Base-by-base conservation (phyloP, 1,284 basidiomycete species). In the Apiotrichum domesticum region DNA sequence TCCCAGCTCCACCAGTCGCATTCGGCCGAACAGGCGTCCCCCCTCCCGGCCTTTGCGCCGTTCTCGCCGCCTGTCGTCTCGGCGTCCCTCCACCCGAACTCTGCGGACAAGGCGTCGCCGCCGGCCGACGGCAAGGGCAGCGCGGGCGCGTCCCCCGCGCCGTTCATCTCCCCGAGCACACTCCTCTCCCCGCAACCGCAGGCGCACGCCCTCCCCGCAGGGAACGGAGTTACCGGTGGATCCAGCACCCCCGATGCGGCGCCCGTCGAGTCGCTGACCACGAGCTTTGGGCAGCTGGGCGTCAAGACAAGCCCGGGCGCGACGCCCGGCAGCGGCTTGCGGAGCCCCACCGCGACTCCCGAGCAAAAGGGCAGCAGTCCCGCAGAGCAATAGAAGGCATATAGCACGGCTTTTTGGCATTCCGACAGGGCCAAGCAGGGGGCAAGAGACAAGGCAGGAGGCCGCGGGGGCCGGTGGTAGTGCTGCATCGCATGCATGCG, bases 11-110 rank as follows among this genome's bases (percentile, higher is more conserved):
- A 52, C 34, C 46, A 55, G 41, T 54, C 53, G 35, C 55, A 57
- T 42, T 50, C 53, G 10, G 48, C 50, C 32, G 48, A 49, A 21
- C 43, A 33, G n/a, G 11, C 62, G 33, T 65, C 65, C 3, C 66
- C 67, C n/a, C 56, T 72, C n/a, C 69, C 69, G 2, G 58, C 69
- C 13, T 74, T 74, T 52, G 67, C 68, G 34, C 72, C 72, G 0
- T 74, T 73, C 59, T 69, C 69, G 6, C 67, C 69, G 4, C 63
- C 66, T 14, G 59, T 49, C 32, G 63, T 58, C 29, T 52, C 54
- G 11, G 52, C 56, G 7, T 61, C 52, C 47, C 59, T 68, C 13
- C 59, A 58, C 37, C 63, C 61, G 15, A 44, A 56, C 7, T 55
- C 52, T 54, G 59, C 40, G 54, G 44, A 21, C 21, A 21, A 21